Evolutionary conservation across 2,329 filamentous ascomycete genomes (phyloP).

Genomic region (Davidsoniella eucalypti): DNA sequence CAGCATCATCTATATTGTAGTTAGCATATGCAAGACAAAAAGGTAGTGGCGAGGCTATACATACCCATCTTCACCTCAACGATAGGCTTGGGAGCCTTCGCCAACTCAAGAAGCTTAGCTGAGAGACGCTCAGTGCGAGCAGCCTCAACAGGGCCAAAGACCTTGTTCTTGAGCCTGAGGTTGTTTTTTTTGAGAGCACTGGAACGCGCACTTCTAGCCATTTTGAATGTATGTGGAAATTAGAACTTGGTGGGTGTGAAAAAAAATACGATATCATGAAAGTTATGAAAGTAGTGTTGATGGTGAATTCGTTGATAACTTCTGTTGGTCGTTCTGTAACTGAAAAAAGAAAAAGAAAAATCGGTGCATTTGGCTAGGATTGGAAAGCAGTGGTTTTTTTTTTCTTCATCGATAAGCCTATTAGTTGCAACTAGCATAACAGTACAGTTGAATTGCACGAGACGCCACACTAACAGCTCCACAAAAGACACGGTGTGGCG

Average conservation of each 20-base stretch:
- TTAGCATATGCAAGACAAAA: neutral
- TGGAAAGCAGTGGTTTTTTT: constrained; percentile 11
- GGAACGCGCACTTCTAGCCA: constrained; percentile 78
- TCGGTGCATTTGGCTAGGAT: constrained; percentile 10
- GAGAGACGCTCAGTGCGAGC: constrained; percentile 71
- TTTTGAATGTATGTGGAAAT: constrained; percentile 25
- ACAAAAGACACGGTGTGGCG: neutral
- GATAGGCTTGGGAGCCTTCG: constrained; percentile 54
- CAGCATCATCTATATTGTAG: constrained; percentile 2
- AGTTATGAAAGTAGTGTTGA: neutral
- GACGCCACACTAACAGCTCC: neutral
- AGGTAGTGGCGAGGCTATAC: neutral
- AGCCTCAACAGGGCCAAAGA: constrained; percentile 70
- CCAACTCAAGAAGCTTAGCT: constrained; percentile 69
- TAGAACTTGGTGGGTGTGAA: neutral
- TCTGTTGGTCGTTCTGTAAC: neutral
- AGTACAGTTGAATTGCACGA: neutral
- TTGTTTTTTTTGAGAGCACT: constrained; percentile 73
- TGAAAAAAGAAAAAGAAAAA: constrained; percentile 17
- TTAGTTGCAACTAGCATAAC: neutral
- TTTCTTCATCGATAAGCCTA: constrained; percentile 6
- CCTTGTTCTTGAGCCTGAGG: constrained; percentile 56
- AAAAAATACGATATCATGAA: neutral
- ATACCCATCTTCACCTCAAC: constrained; percentile 33
- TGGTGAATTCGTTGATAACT: neutral